phyloP scores from a whole-genome alignment of 2,329 filamentous ascomycete species.

The Colletotrichum sp. region DNA sequence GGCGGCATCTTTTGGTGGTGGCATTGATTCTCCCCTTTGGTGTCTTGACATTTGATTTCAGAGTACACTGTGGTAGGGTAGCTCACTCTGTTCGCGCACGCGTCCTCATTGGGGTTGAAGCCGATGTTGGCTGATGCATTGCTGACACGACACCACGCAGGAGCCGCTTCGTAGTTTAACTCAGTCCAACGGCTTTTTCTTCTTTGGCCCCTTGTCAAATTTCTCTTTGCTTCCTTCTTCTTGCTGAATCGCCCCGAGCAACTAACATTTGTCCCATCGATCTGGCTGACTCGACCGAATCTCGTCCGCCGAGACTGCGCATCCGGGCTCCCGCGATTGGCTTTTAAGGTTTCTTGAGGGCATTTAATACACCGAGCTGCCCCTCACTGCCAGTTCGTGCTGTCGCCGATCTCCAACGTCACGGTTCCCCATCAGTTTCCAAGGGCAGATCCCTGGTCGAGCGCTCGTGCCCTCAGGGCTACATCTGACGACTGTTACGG shows the following conservation, averaged over 20 bases:
- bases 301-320: not conserved
- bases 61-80: not conserved
- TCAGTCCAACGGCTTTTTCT: not conserved
- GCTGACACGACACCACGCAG: not conserved
- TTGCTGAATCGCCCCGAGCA: not conserved
- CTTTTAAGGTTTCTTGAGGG: not conserved
- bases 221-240: not conserved
- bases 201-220: not conserved
- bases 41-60: not conserved
- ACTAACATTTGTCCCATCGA: not conserved
- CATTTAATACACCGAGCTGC: not conserved
- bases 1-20: not conserved
- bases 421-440: not conserved
- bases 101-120: not conserved
- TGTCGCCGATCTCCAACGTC: not conserved
- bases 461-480: not conserved
- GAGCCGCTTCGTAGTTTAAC: not conserved
- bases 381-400: not conserved
- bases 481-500: not conserved
- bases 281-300: not conserved
- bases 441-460: not conserved
- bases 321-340: not conserved
- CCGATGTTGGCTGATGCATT: not conserved
- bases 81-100: not conserved
- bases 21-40: not conserved